Evolutionary conservation across 352 stramenopile species (phyloP).

Genomic region (Pythium volutum): DNA sequence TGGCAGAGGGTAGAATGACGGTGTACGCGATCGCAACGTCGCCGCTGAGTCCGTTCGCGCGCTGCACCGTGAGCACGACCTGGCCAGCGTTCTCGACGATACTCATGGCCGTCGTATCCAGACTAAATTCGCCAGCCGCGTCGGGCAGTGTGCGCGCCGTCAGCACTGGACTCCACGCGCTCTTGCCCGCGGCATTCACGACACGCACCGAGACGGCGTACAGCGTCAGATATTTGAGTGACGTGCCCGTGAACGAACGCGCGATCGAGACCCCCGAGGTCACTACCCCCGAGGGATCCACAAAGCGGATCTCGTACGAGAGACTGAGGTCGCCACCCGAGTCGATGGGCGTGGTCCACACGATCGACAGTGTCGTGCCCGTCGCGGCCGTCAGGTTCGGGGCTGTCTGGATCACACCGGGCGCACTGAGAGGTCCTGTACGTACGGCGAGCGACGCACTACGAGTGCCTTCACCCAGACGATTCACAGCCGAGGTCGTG

Average conservation of each 20-base stretch:
- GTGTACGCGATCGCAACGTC: conserved; percentile 33
- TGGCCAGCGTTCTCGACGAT: conserved; percentile 43
- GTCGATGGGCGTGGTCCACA: conserved; percentile 37
- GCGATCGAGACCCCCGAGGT: neutral
- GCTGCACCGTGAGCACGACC: conserved; percentile 33
- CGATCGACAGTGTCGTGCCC: conserved; percentile 37
- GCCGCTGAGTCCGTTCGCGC: conserved; percentile 45
- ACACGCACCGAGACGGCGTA: conserved; percentile 42
- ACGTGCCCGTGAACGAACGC: conserved; percentile 8
- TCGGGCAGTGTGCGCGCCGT: conserved; percentile 40
- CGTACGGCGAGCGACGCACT: conserved; percentile 28
- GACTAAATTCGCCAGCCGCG: conserved; percentile 49
- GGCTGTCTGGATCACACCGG: conserved; percentile 30
- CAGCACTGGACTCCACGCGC: conserved; percentile 33
- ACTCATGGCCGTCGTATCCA: conserved; percentile 21
- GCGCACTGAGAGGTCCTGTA: conserved; percentile 32
- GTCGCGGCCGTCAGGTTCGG: conserved; percentile 28
- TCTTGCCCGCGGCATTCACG: conserved; percentile 29
- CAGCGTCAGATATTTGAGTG: conserved; percentile 33
- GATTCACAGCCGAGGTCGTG: conserved; percentile 39
- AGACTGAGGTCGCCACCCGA: conserved; percentile 40
- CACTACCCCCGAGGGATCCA: neutral
- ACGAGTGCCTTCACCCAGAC: conserved; percentile 29
- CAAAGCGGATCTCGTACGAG: conserved; percentile 18
- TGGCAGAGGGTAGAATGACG: conserved; percentile 1